Evolutionary conservation across 2,329 filamentous ascomycete genomes (phyloP).

Genomic region (Colletotrichum cereale): DNA sequence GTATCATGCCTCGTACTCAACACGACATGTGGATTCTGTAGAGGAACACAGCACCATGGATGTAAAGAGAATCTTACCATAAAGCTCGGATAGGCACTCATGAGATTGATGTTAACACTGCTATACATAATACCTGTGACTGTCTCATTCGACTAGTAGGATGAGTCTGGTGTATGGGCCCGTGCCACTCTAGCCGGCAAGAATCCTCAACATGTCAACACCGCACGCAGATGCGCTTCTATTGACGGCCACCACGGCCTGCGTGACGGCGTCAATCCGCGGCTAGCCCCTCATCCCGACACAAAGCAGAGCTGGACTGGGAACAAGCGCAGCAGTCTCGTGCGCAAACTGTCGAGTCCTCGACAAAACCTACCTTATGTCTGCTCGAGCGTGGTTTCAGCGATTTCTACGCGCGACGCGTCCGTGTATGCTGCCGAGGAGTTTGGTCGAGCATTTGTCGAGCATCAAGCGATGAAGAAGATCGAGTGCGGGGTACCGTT

Average conservation of each 20-base stretch:
- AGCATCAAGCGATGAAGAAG: not conserved
- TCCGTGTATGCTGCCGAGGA: not conserved
- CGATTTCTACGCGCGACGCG: not conserved
- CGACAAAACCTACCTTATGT: not conserved
- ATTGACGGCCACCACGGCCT: not conserved
- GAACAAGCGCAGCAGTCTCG: not conserved
- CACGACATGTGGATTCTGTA: not conserved
- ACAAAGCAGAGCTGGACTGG: not conserved
- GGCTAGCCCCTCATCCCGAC: not conserved
- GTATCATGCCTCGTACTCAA: no score
- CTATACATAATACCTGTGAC: not conserved
- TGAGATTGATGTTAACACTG: not conserved
- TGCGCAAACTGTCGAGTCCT: conserved; percentile 13
- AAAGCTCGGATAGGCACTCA: not conserved
- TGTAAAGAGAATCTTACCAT: not conserved
- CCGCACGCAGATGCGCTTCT: no score
- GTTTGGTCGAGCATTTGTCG: not conserved
- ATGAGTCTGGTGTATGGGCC: not conserved
- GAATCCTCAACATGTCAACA: no score
- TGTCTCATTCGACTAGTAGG: not conserved
- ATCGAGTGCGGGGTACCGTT: conserved; percentile 2
- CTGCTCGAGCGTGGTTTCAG: conserved; percentile 27
- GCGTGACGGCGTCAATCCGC: not conserved
- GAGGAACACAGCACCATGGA: not conserved
- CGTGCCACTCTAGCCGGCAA: not conserved